Evolutionary conservation across 2,329 filamentous ascomycete genomes (phyloP).

Genomic region (Hyphodiscus sp.): DNA sequence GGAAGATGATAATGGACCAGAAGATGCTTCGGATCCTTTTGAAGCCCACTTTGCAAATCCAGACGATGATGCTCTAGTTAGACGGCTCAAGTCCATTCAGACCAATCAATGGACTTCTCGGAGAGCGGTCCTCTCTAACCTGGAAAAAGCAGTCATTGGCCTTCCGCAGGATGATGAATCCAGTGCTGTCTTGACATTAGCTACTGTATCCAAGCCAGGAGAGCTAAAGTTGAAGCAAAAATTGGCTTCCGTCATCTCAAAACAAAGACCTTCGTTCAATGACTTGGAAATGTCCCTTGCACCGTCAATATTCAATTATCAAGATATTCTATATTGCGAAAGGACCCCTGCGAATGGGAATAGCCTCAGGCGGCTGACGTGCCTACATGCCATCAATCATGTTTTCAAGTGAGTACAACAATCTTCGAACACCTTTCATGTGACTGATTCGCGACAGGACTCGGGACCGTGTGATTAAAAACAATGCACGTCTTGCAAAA

Average conservation of each 20-base stretch:
- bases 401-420: constrained; percentile 63
- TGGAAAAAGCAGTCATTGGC: constrained; percentile 42
- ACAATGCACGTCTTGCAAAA: constrained; percentile 72
- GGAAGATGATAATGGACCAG: constrained; percentile 39
- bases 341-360: constrained; percentile 63
- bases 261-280: constrained; percentile 52
- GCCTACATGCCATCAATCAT: constrained; percentile 85
- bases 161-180: constrained; percentile 37
- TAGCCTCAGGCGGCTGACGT: constrained; percentile 63
- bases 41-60: constrained; percentile 70
- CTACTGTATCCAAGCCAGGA: constrained; percentile 31
- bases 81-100: constrained; percentile 45
- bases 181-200: constrained; percentile 16
- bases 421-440: not conserved
- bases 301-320: constrained; percentile 72
- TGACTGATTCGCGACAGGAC: constrained; percentile 45
- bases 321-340: constrained; percentile 71
- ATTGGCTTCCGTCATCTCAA: constrained; percentile 48
- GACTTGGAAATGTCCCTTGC: constrained; percentile 59
- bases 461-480: constrained; percentile 84
- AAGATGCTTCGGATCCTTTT: constrained; percentile 63
- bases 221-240: constrained; percentile 64
- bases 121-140: constrained; percentile 35
- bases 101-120: constrained; percentile 45
- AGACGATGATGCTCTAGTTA: constrained; percentile 52